phyloP scores from a whole-genome alignment of 2,329 filamentous ascomycete genomes.

The Coleophoma eucalyptorum region DNA sequence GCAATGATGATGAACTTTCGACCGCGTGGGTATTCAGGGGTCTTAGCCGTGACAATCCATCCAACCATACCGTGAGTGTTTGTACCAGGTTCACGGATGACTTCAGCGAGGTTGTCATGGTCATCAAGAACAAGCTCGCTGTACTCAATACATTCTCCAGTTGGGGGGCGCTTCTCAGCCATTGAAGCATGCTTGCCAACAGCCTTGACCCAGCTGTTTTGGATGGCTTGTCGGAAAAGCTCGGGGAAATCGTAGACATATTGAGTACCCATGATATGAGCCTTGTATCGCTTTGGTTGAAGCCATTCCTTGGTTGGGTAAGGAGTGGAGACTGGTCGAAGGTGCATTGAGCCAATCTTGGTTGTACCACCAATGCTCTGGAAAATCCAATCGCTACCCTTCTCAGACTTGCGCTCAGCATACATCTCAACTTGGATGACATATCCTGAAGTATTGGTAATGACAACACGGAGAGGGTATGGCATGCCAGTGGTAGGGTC shows the following conservation, averaged over 20 bases:
- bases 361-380: slow-evolving; percentile 93
- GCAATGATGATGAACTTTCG: slow-evolving; percentile 93
- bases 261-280: slow-evolving; percentile 97
- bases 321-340: slow-evolving; percentile 84
- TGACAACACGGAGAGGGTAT: slow-evolving; percentile 90
- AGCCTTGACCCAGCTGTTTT: slow-evolving; percentile 85
- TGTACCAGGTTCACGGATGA: slow-evolving; percentile 89
- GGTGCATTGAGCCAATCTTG: slow-evolving; percentile 92
- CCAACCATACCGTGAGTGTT: slow-evolving; percentile 98
- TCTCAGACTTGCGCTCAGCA: slow-evolving; percentile 95
- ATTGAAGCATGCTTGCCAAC: slow-evolving; percentile 71
- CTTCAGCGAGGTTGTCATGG: slow-evolving; percentile 84
- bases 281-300: slow-evolving; percentile 99
- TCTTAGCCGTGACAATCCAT: slow-evolving; percentile 92
- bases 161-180: slow-evolving; percentile 74
- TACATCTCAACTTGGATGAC: slow-evolving; percentile 98
- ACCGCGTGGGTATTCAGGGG: slow-evolving; percentile 90
- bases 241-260: slow-evolving; percentile 99
- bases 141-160: slow-evolving; percentile 90
- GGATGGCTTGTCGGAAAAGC: slow-evolving; percentile 95
- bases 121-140: slow-evolving; percentile 95
- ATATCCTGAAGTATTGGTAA: slow-evolving; percentile 97
- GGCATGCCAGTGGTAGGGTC: slow-evolving; percentile 79
- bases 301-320: slow-evolving; percentile 99
- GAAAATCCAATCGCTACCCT: slow-evolving; percentile 92